These are phyloP conservation scores for Talaromyces sp. DNA, from an alignment of 2,329 filamentous ascomycete species.

Conservation along the genomic window DNA sequence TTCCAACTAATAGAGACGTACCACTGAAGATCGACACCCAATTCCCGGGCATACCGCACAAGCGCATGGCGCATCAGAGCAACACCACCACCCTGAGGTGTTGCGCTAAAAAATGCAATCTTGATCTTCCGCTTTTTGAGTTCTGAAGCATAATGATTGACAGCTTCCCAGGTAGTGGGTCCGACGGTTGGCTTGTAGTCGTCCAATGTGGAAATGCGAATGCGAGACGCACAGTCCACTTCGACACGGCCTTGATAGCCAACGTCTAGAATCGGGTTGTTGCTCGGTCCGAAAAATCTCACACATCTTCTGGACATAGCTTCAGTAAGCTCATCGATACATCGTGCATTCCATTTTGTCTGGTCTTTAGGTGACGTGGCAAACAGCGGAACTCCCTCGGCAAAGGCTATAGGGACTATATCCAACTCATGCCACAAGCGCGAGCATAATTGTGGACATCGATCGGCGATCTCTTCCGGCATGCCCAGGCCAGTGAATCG, in stretches of 20 bases:
- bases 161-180: slow-evolving; percentile 62
- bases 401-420: slow-evolving; percentile 67
- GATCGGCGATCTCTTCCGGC: slow-evolving; percentile 55
- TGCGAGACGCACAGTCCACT: slow-evolving; percentile 65
- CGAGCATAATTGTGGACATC: slow-evolving; percentile 64
- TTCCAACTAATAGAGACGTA: slow-evolving; percentile 43
- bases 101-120: slow-evolving; percentile 76
- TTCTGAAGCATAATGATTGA: slow-evolving; percentile 60
- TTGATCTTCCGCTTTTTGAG: slow-evolving; percentile 63
- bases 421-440: slow-evolving; percentile 74
- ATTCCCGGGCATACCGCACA: slow-evolving; percentile 64
- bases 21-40: slow-evolving; percentile 71
- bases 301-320: slow-evolving; percentile 77
- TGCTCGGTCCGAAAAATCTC: slow-evolving; percentile 68
- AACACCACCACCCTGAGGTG: slow-evolving; percentile 78
- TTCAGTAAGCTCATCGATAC: slow-evolving; percentile 78
- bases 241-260: slow-evolving; percentile 67
- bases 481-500: slow-evolving; percentile 76
- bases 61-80: slow-evolving; percentile 78
- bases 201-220: slow-evolving; percentile 56
- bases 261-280: slow-evolving; percentile 64
- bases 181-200: slow-evolving; percentile 62
- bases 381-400: slow-evolving; percentile 30
- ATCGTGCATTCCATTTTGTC: slow-evolving; percentile 49
- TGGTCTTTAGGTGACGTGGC: not conserved